These are phyloP conservation scores for Bretziella fagacearum DNA, from an alignment of 2,329 filamentous ascomycete genomes.

Conservation along the genomic window DNA sequence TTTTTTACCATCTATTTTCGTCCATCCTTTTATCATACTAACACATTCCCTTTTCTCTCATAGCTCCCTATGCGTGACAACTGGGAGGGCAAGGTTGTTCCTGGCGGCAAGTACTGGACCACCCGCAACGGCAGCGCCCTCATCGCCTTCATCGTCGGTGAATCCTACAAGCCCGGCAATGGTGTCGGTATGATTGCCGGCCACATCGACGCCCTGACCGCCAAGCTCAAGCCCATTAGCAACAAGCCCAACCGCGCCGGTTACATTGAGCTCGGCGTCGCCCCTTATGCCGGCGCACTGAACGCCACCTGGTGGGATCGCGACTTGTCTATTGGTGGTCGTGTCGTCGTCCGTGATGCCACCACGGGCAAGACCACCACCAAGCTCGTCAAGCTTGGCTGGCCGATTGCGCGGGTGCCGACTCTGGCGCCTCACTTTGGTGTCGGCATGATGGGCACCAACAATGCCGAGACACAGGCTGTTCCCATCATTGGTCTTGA, in stretches of 20 bases:
- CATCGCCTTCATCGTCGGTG: slow-evolving; percentile 72
- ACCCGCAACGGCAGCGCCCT: slow-evolving; percentile 73
- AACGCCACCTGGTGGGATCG: slow-evolving; percentile 95
- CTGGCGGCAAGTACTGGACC: slow-evolving; percentile 77
- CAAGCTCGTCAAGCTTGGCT: slow-evolving; percentile 77
- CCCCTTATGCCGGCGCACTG: slow-evolving; percentile 77
- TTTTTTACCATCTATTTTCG: slow-evolving; percentile 10
- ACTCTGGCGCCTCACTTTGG: slow-evolving; percentile 92
- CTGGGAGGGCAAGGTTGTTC: slow-evolving; percentile 56
- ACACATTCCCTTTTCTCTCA: not conserved
- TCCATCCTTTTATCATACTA: not conserved
- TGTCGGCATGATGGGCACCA: slow-evolving; percentile 45
- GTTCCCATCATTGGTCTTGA: slow-evolving; percentile 88
- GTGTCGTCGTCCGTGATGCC: slow-evolving; percentile 65
- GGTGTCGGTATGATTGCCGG: slow-evolving; percentile 79
- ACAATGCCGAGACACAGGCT: slow-evolving; percentile 82
- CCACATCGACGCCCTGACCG: slow-evolving; percentile 83
- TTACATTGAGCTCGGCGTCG: slow-evolving; percentile 77
- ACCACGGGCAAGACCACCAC: slow-evolving; percentile 57
- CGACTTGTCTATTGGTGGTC: slow-evolving; percentile 76
- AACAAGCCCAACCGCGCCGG: slow-evolving; percentile 70
- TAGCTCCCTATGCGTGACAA: slow-evolving; percentile 61
- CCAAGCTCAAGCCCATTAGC: slow-evolving; percentile 79
- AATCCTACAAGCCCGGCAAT: slow-evolving; percentile 65
- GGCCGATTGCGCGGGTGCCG: slow-evolving; percentile 85